Evolutionary conservation across 352 stramenopile species (phyloP).

Genomic region (Globisporangium acanthophoron): DNA sequence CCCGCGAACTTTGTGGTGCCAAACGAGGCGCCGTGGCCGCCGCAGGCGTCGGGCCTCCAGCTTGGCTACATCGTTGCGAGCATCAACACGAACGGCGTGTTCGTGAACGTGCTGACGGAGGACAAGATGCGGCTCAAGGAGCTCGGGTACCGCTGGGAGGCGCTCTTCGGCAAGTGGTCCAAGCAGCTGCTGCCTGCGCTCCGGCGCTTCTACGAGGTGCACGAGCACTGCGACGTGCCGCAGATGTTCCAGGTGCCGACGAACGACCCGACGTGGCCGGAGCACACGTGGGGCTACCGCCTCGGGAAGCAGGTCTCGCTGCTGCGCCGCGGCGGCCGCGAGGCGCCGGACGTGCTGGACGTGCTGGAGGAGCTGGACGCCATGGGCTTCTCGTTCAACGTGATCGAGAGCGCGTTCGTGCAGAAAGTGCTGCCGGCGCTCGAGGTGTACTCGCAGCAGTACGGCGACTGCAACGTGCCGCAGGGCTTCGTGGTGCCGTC

Average conservation of each 20-base stretch:
- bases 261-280: constrained; percentile 66
- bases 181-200: constrained; percentile 61
- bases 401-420: constrained; percentile 53
- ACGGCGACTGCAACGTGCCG: constrained; percentile 85
- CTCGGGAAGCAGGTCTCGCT: constrained; percentile 82
- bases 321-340: constrained; percentile 42
- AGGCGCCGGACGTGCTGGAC: constrained; percentile 35
- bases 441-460: constrained; percentile 75
- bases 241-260: constrained; percentile 86
- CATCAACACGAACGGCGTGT: constrained; percentile 39
- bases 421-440: constrained; percentile 66
- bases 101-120: constrained; percentile 28
- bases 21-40: constrained; percentile 37
- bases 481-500: constrained; percentile 88
- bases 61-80: constrained; percentile 55
- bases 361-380: constrained; percentile 50
- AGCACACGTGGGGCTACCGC: constrained; percentile 75
- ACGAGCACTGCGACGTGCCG: constrained; percentile 86
- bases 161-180: constrained; percentile 53
- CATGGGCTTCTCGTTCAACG: constrained; percentile 66
- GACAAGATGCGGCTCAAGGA: constrained; percentile 37
- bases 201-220: constrained; percentile 65
- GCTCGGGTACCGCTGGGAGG: constrained; percentile 51
- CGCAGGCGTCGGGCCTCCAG: constrained; percentile 23
- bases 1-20: constrained; percentile 53